phyloP scores from a whole-genome alignment of 2,329 filamentous ascomycete species.

The Dactylellina leptospora region DNA sequence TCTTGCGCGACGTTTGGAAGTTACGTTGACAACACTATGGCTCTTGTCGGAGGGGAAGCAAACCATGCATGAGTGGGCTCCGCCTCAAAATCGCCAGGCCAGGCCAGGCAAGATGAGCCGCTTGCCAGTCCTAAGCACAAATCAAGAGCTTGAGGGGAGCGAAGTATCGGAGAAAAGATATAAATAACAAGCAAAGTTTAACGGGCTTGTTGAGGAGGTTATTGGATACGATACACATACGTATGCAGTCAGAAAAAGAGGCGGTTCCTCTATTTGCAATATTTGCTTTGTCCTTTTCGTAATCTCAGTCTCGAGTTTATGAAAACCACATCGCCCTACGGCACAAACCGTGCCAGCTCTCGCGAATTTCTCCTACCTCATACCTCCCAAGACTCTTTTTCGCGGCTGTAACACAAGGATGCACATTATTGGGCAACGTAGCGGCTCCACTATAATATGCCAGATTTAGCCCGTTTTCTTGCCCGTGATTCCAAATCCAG shows the following conservation, averaged over 20 bases:
- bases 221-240: conserved; percentile 25
- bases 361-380: conserved; percentile 2
- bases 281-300: conserved; percentile 12
- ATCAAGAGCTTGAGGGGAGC: neutral
- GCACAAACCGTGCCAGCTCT: conserved; percentile 8
- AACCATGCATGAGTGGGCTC: conserved; percentile 18
- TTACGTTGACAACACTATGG: neutral
- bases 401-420: conserved; percentile 24
- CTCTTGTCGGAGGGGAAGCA: neutral
- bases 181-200: conserved; percentile 17
- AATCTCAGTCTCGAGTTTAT: conserved; percentile 18
- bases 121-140: conserved; percentile 3
- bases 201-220: conserved; percentile 7
- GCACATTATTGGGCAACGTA: conserved; percentile 22
- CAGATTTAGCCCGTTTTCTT: conserved; percentile 41
- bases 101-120: conserved; percentile 23
- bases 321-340: conserved; percentile 11
- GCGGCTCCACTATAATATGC: conserved; percentile 48
- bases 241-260: conserved; percentile 27
- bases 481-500: conserved; percentile 49
- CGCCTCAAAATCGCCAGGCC: conserved; percentile 40
- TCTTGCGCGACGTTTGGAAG: no score
- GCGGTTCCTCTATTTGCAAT: neutral
- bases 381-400: neutral
- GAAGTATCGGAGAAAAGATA: conserved; percentile 32